Base-by-base conservation (phyloP, 805 yeast species). In the Saturnispora sekii region DNA sequence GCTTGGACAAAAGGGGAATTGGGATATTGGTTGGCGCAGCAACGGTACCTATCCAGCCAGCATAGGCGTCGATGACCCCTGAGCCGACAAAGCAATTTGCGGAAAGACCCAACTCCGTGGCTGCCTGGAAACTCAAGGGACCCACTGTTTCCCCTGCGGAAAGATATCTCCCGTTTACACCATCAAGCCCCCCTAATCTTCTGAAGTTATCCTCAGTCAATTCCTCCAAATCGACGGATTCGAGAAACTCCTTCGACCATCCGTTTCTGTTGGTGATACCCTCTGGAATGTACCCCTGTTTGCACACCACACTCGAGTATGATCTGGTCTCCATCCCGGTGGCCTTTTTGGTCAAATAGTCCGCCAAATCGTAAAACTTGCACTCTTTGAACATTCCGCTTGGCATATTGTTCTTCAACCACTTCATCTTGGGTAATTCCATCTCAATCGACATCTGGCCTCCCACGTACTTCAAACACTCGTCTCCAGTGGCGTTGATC, bases 1-100 rank as follows among this genome's bases (percentile, higher is more conserved):
- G 70, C 47, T 74, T 72, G 4, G 67, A 68, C 49, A 72, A 64
- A n/a, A 66, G 65, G 0, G 77, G 76, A 44, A 79, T 70, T 29
- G 72, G 68, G 5, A 66, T 58, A 51, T 82, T 85, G 5, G 87
- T 79, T 53, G 80, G 79, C 1, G 95, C 95, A 26, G 97, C 98
- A 48, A 90, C 96, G 1, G 97, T 93, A 46, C 98, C 98, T 45
- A 93, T 77, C 97, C 97, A 93, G 38, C 98, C 98, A 4, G 97
- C 95, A 60, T 93, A 93, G 5, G 97, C 97, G 62, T 93, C 98
- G 59, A 93, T 93, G 33, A 93, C 95, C 59, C 96, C 97, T 1
- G 94, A 81, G 7, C 96, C 97, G 35, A 93, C 97, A 30, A 79
- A 76, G 65, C 94, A 84, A 43, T 72, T 70, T 17, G 83, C 73